phyloP scores from a whole-genome alignment of 345 rosid genomes.

The Chamaenerion angustifolium region DNA sequence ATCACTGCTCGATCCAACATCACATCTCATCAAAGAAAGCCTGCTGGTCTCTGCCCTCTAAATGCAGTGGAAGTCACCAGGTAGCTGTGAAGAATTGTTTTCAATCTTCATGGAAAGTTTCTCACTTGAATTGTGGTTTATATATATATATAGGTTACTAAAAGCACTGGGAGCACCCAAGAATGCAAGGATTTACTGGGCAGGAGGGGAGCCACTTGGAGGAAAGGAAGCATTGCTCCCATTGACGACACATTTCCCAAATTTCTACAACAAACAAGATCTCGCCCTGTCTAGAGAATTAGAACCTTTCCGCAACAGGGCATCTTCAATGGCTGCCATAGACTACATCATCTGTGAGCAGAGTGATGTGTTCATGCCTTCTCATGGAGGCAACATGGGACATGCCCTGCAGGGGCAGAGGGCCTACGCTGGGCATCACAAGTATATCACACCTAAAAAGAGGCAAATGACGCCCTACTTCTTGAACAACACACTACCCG shows the following conservation, averaged over 20 bases:
- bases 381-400: constrained; percentile 99
- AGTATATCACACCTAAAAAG: constrained; percentile 83
- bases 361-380: constrained; percentile 94
- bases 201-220: constrained; percentile 89
- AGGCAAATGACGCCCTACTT: constrained; percentile 83
- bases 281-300: constrained; percentile 67
- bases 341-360: constrained; percentile 65
- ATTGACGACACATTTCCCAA: constrained; percentile 46
- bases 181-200: constrained; percentile 74
- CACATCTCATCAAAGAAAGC: constrained; percentile 58
- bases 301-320: constrained; percentile 54
- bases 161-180: constrained; percentile 82
- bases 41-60: constrained; percentile 87
- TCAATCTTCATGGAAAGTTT: too few species aligned
- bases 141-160: constrained; percentile 55
- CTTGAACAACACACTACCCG: constrained; percentile 44
- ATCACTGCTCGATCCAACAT: constrained; percentile 79
- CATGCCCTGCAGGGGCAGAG: constrained; percentile 84
- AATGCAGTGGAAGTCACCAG: constrained; percentile 77
- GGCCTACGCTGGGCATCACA: constrained; percentile 80
- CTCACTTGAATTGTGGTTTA: background rate
- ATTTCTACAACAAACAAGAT: constrained; percentile 71
- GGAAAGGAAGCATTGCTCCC: constrained; percentile 68
- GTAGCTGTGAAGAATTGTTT: background rate
- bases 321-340: constrained; percentile 84